Evolutionary conservation across 768 basidiomycete genomes (phyloP), one percentile per base, ranked within the genome.

Genomic region (Phaeotremella skinneri): DNA sequence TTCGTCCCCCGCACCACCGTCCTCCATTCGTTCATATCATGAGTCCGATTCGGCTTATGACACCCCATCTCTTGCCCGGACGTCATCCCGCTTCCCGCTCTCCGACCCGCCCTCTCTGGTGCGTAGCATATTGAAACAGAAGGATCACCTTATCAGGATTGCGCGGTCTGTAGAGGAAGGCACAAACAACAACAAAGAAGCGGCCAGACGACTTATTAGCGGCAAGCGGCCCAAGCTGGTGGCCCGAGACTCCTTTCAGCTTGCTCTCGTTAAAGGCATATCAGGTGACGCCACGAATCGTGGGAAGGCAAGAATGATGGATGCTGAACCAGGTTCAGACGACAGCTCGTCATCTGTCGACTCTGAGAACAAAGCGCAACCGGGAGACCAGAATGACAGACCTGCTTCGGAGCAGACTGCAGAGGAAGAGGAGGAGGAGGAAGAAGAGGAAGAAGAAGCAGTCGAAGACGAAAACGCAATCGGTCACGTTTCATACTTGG

Each of bases 111-210:
- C 65, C 6, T 23, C 55, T 0, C 27, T 53, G 5, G 51, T 62
- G 4, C 53, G 61, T 11, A 58, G 64, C 34, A 70, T 73, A 26
- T 59, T 73, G 21, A 70, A 69, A 58, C 52, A 63, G 25, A 53
- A 69, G 41, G 43, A 45, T 6, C 43, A 45, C 23, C 21, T 45
- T 13, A 74, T 76, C 37, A 60, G 71, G 4, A 23, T 74, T 13
- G 73, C 72, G 2, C 39, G 68, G 0, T 66, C 66, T 1, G 75
- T 73, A 2, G 73, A 74, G 32, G 70, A 73, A 63, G 75, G 73
- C 3, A 74, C 71, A 13, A 42, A 67, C 48, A 61, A 67, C 34
- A 76, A 76, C 55, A 71, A 74, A 49, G 75, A 76, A 52, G 58
- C 69, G 7, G 69, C 73, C 5, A 50, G 75, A 23, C 47, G 67